phyloP scores from a whole-genome alignment of 768 basidiomycete genomes.

The Chalciporus piperatus region DNA sequence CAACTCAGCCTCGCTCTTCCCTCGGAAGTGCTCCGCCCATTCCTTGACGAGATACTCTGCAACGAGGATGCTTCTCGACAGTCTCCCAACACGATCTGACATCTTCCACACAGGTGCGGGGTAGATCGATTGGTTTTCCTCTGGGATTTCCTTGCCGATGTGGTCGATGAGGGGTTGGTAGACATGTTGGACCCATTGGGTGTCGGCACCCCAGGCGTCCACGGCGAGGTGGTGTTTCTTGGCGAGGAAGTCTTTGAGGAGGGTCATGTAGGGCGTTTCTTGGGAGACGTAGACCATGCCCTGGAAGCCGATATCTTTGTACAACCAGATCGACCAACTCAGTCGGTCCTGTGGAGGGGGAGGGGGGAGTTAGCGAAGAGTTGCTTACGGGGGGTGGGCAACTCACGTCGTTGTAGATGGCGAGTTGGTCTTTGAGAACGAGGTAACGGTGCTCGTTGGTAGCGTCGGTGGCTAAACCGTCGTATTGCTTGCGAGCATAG shows the following conservation, averaged over 20 bases:
- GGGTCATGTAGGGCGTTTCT: constrained; percentile 68
- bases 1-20: constrained; percentile 56
- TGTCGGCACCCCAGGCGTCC: constrained; percentile 79
- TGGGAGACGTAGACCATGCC: constrained; percentile 77
- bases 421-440: constrained; percentile 71
- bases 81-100: constrained; percentile 48
- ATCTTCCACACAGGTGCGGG: constrained; percentile 66
- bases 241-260: constrained; percentile 64
- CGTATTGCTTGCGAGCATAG: constrained; percentile 62
- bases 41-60: constrained; percentile 69
- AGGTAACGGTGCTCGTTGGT: constrained; percentile 66
- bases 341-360: constrained; percentile 46
- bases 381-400: too few species aligned
- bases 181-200: constrained; percentile 48
- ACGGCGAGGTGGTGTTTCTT: constrained; percentile 77
- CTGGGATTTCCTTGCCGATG: constrained; percentile 53
- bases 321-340: constrained; percentile 86
- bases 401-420: constrained; percentile 60
- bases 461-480: constrained; percentile 54
- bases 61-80: constrained; percentile 66
- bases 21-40: constrained; percentile 69
- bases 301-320: constrained; percentile 85
- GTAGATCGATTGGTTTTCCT: constrained; percentile 53
- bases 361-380: neutral
- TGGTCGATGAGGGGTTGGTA: constrained; percentile 68